Evolutionary conservation across 305 asterid genomes (phyloP).

Genomic region (Solanum aculeatissimum): DNA sequence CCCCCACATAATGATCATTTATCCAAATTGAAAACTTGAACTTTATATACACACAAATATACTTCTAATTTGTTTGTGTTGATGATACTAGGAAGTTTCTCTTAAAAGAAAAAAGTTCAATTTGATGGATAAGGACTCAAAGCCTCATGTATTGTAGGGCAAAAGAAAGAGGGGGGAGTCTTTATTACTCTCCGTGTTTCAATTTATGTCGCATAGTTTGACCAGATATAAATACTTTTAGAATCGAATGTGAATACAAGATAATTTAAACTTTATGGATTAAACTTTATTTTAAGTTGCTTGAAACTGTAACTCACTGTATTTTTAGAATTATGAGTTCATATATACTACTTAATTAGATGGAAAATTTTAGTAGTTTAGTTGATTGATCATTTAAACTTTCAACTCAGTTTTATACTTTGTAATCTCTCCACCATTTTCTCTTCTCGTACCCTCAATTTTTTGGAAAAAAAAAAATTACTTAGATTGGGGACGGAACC

Average conservation of each 20-base stretch:
- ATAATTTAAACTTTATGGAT: not conserved
- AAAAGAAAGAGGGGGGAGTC: not conserved
- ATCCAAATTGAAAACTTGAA: not conserved
- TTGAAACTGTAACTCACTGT: not conserved
- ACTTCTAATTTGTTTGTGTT: not conserved
- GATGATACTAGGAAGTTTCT: not conserved
- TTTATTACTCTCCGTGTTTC: not conserved
- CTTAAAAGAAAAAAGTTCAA: not conserved
- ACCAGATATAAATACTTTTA: not conserved
- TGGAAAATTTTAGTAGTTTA: not conserved
- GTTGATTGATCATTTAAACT: not conserved
- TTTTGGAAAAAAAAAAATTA: not conserved
- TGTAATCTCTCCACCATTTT: not conserved
- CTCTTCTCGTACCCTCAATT: not conserved
- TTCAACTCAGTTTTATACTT: not conserved
- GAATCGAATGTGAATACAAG: not conserved
- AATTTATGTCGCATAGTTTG: not conserved
- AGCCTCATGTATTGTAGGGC: not conserved
- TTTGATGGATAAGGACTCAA: not conserved
- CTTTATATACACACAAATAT: not conserved
- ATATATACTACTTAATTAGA: not conserved
- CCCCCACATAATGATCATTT: not conserved
- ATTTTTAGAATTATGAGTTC: not conserved
- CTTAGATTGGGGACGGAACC: too few species aligned
- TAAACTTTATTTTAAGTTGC: not conserved